Percentiles rank a stretch among this genome's conserved stretches.
phyloP scores from a whole-genome alignment of 768 basidiomycete genomes.

The Podaxis sp. region DNA sequence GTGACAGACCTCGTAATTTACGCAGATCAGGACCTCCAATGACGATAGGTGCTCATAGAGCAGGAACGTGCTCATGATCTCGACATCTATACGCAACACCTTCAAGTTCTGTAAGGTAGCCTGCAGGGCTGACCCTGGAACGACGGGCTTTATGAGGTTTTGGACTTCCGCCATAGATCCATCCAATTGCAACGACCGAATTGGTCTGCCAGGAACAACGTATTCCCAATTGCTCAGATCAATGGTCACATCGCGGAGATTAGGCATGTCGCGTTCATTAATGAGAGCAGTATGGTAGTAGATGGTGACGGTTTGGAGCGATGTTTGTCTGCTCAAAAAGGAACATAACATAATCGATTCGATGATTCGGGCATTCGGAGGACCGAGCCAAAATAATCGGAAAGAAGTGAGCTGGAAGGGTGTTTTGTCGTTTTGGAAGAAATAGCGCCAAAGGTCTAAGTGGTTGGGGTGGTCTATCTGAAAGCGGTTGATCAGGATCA shows the following conservation, averaged over 20 bases:
- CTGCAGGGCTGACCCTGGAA: background rate
- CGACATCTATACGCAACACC: background rate
- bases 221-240: background rate
- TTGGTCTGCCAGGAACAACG: conserved; percentile 1
- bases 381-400: background rate
- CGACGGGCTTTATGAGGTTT: background rate
- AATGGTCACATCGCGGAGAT: background rate
- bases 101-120: background rate
- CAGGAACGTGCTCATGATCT: background rate
- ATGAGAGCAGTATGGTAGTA: conserved; percentile 1
- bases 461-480: background rate
- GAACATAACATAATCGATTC: background rate
- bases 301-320: background rate
- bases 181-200: background rate
- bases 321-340: background rate
- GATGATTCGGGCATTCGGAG: background rate
- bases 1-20: background rate
- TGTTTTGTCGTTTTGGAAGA: background rate
- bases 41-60: background rate
- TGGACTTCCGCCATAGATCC: background rate
- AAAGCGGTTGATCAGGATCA: conserved; percentile 6
- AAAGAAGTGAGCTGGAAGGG: conserved; percentile 2
- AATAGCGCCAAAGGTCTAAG: conserved; percentile 2
- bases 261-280: background rate
- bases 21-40: background rate